These are phyloP conservation scores for Pezicula neosporulosa DNA, from an alignment of 2,329 filamentous ascomycete species.

Conservation along the genomic window DNA sequence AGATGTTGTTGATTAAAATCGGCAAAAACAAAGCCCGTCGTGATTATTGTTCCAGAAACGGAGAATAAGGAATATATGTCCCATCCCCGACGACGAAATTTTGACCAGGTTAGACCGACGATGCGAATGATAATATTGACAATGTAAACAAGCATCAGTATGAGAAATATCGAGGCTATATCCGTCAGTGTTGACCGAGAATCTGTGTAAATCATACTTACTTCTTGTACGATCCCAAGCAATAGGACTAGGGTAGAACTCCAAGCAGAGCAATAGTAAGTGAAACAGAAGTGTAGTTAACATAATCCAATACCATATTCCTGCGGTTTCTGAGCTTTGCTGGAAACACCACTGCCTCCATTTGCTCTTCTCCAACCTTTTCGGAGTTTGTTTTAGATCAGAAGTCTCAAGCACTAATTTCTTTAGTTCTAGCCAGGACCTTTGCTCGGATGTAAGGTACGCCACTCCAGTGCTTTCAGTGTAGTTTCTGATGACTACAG, in stretches of 20 bases:
- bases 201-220: background rate
- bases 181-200: background rate
- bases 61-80: background rate
- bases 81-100: background rate
- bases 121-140: background rate
- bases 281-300: background rate
- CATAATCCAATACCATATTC: background rate
- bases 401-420: background rate
- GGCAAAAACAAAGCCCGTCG: background rate
- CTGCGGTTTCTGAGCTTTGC: background rate
- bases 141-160: background rate
- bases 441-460: background rate
- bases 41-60: background rate
- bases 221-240: background rate
- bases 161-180: background rate
- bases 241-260: background rate
- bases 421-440: background rate
- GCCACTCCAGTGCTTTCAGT: background rate
- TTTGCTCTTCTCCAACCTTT: background rate
- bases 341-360: background rate
- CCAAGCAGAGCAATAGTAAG: background rate
- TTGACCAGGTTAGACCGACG: background rate
- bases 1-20: background rate
- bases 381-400: background rate
- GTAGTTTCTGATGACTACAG: background rate